Evolutionary conservation across 1,139 yeast species (phyloP).

Genomic region (Arxiozyma bovina): DNA sequence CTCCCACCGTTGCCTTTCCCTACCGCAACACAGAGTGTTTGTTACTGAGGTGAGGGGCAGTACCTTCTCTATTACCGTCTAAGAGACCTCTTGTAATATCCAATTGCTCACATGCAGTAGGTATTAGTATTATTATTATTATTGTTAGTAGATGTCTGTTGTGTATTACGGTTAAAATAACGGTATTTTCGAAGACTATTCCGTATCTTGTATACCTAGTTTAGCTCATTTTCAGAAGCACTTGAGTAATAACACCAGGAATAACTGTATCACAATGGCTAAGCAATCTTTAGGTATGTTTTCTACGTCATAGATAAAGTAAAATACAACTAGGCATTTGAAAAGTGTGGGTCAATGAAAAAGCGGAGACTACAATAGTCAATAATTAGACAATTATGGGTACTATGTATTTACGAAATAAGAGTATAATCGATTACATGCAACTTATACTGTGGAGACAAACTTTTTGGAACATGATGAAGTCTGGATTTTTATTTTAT

Average conservation of each 20-base stretch:
- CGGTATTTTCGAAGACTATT: neutral
- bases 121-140: no score
- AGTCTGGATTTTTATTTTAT: neutral
- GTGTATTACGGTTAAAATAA: neutral
- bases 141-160: no score
- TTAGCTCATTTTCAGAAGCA: neutral
- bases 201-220: no score
- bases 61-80: neutral
- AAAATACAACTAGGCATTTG: neutral
- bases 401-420: neutral
- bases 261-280: slow-evolving; percentile 32
- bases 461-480: no score
- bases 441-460: neutral
- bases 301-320: neutral
- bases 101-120: neutral
- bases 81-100: neutral
- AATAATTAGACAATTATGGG: neutral
- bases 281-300: slow-evolving; percentile 40
- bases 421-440: no score
- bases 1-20: neutral
- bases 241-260: slow-evolving; percentile 2
- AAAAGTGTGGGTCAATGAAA: neutral
- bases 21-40: neutral
- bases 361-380: no score
- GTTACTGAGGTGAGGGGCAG: no score